Conservation (phyloP, 163 green algal species). For the Chloromonas sp. region DNA sequence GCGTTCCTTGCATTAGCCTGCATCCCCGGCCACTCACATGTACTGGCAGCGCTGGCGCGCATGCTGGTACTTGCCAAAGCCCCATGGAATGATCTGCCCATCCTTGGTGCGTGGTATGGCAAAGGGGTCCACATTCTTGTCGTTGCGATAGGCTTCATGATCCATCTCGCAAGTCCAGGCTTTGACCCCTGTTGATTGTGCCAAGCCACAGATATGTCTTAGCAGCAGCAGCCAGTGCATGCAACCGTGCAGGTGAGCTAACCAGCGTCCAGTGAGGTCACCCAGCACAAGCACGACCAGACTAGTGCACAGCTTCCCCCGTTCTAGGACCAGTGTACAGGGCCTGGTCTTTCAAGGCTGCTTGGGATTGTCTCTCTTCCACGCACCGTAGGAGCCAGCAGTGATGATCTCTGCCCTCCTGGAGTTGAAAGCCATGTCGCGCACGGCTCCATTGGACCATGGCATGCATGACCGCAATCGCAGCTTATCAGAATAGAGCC, state of each 20-base stretch:
- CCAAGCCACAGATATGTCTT: neutral
- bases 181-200: slow-evolving; percentile 2
- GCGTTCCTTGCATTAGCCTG: too few species aligned
- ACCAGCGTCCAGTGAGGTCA: too few species aligned
- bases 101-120: slow-evolving; percentile 17
- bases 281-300: too few species aligned
- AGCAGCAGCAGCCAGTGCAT: neutral
- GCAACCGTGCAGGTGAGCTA: too few species aligned
- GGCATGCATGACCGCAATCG: slow-evolving; percentile 28
- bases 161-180: slow-evolving; percentile 27
- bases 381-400: slow-evolving; percentile 20
- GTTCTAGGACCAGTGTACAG: too few species aligned
- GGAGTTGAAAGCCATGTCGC: slow-evolving; percentile 22
- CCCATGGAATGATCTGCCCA: slow-evolving; percentile 26
- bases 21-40: slow-evolving; percentile 3
- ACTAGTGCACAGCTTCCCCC: too few species aligned
- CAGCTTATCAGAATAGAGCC: slow-evolving; percentile 26
- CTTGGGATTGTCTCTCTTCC: too few species aligned
- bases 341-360: too few species aligned
- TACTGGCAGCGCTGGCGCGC: slow-evolving; percentile 14
- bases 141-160: slow-evolving; percentile 26
- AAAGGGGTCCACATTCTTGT: slow-evolving; percentile 11
- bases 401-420: slow-evolving; percentile 19
- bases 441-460: slow-evolving; percentile 28
- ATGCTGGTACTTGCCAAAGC: slow-evolving; percentile 38